A percentile compares a stretch with the other conserved stretches of the same genome.
Evolutionary conservation across 2,329 filamentous ascomycete genomes (phyloP).

Genomic region (Fusarium mundagurra): DNA sequence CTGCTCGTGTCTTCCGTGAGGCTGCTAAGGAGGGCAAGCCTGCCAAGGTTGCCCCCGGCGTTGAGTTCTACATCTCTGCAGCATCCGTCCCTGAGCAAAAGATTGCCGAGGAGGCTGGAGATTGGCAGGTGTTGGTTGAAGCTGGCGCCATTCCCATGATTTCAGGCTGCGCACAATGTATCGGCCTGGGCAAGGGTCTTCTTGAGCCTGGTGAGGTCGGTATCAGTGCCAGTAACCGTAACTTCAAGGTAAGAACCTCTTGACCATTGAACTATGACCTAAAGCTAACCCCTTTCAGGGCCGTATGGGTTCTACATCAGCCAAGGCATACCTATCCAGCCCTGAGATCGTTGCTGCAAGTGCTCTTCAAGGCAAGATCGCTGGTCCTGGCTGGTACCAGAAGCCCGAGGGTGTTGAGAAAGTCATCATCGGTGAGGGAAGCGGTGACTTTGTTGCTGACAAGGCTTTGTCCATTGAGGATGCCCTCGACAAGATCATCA

Average conservation of each 20-base stretch:
- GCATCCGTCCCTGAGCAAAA: constrained; percentile 83
- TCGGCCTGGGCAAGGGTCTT: constrained; percentile 82
- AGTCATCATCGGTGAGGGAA: constrained; percentile 76
- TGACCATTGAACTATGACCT: rapidly evolving
- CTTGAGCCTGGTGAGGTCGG: constrained; percentile 88
- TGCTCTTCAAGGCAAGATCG: constrained; percentile 76
- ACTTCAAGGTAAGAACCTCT: constrained; percentile 7
- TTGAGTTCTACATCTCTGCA: constrained; percentile 90
- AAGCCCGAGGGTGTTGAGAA: constrained; percentile 74
- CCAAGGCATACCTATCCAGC: constrained; percentile 86
- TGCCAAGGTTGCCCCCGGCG: constrained; percentile 77
- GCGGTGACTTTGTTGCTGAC: constrained; percentile 70
- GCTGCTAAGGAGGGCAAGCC: constrained; percentile 72
- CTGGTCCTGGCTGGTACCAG: constrained; percentile 82
- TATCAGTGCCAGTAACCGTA: constrained; percentile 67
- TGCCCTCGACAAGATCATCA: constrained; percentile 76
- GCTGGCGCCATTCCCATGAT: constrained; percentile 78
- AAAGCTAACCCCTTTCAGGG: constrained; percentile 59
- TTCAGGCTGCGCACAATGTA: constrained; percentile 84
- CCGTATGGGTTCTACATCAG: constrained; percentile 74
- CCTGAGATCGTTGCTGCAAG: constrained; percentile 94
- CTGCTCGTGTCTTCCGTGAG: constrained; percentile 83
- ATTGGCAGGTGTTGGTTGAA: constrained; percentile 85
- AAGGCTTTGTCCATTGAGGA: constrained; percentile 74
- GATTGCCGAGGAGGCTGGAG: constrained; percentile 79